Percentiles rank a stretch among this genome's conserved stretches.
These are phyloP conservation scores for Lasiosphaeris hirsuta DNA, from an alignment of 495 filamentous ascomycete species.

Conservation along the genomic window DNA sequence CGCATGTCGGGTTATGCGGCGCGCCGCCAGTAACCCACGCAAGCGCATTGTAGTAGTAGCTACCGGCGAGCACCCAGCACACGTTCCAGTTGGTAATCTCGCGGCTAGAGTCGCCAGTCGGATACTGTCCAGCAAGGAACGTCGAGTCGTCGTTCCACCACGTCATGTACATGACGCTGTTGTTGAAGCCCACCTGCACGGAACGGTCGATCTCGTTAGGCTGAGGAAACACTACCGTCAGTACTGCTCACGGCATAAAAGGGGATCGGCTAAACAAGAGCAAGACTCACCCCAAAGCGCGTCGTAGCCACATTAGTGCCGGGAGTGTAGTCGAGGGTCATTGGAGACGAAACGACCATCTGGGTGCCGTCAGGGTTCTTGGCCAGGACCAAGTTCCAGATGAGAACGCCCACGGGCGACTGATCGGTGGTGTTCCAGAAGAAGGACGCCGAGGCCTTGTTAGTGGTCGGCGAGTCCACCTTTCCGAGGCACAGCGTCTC, in stretches of 20 bases:
- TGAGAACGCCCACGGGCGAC: slow-evolving; percentile 32
- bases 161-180: slow-evolving; percentile 40
- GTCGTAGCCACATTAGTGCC: slow-evolving; percentile 53
- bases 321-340: slow-evolving; percentile 39
- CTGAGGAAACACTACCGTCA: too few relatives aligned
- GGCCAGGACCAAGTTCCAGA: slow-evolving; percentile 37
- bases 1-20: slow-evolving; percentile 57
- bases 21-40: slow-evolving; percentile 44
- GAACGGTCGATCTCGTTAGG: not conserved
- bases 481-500: slow-evolving; percentile 48
- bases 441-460: slow-evolving; percentile 13
- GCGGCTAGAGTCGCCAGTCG: slow-evolving; percentile 12
- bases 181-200: slow-evolving; percentile 44
- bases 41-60: slow-evolving; percentile 51
- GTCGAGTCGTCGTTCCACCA: slow-evolving; percentile 44
- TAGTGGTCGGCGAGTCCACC: slow-evolving; percentile 5
- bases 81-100: slow-evolving; percentile 47
- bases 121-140: slow-evolving; percentile 18
- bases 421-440: slow-evolving; percentile 35
- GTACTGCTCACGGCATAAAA: not conserved
- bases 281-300: slow-evolving; percentile 22
- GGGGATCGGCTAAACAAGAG: not conserved
- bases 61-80: slow-evolving; percentile 48
- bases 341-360: slow-evolving; percentile 28
- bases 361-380: slow-evolving; percentile 24